These are phyloP conservation scores for Hypoxylon lienhwacheense DNA, from an alignment of 495 filamentous ascomycete species.

Conservation along the genomic window DNA sequence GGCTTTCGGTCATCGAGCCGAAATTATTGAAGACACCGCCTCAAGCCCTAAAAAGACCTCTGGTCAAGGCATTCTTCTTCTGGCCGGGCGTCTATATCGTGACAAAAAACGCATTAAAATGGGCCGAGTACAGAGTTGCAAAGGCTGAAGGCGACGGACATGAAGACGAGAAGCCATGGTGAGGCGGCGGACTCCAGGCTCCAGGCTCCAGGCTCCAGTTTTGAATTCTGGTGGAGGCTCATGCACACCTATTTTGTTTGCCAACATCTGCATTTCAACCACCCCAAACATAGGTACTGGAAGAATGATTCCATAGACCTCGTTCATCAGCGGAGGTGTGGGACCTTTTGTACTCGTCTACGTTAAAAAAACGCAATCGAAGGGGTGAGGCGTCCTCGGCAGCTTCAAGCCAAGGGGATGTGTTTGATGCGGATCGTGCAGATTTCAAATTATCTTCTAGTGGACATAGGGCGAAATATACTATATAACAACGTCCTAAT, in stretches of 20 bases:
- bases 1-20: slow-evolving; percentile 19
- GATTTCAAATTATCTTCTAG: no score
- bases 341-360: not conserved
- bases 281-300: not conserved
- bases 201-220: no score
- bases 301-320: not conserved
- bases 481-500: no score
- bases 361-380: no score
- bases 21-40: slow-evolving; percentile 19
- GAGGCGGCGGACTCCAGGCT: not conserved
- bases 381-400: no score
- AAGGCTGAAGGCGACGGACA: not conserved
- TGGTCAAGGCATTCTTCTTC: slow-evolving; percentile 12
- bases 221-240: not conserved
- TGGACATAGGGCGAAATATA: no score
- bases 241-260: not conserved
- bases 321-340: not conserved
- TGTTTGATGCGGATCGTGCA: no score
- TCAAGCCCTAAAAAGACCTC: slow-evolving; percentile 11
- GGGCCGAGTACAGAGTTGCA: slow-evolving; percentile 27
- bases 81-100: slow-evolving; percentile 18
- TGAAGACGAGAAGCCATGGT: not conserved
- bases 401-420: not conserved
- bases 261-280: not conserved
- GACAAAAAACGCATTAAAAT: slow-evolving; percentile 12